A percentile compares a stretch with the other conserved stretches of the same genome.
These are phyloP conservation scores for Kipferlia bialata DNA, from an alignment of 78 protist genomes.

Conservation along the genomic window DNA sequence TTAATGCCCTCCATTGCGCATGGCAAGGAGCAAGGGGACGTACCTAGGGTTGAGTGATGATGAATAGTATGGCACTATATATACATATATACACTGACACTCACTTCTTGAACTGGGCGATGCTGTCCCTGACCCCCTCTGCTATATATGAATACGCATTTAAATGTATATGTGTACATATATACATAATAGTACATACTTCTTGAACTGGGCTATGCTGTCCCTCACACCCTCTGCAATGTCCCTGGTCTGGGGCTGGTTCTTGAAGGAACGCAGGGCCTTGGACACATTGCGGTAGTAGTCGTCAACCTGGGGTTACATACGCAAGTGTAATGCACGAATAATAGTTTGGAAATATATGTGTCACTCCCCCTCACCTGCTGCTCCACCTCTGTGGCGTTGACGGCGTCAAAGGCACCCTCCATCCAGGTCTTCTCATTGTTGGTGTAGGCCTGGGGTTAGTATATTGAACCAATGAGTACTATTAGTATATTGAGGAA, in stretches of 20 bases:
- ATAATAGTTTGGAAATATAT: slow-evolving; percentile 6
- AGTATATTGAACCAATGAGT: too few species aligned
- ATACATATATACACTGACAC: too few species aligned
- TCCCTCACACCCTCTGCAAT: not conserved
- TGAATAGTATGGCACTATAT: too few species aligned
- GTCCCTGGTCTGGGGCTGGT: not conserved
- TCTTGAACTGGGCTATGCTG: not conserved
- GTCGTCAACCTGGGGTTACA: too few species aligned
- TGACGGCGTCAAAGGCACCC: slow-evolving; percentile 31
- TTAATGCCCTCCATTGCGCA: slow-evolving; percentile 65
- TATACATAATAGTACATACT: not conserved
- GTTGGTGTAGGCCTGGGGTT: slow-evolving; percentile 33
- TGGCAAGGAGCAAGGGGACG: slow-evolving; percentile 61
- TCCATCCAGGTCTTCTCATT: slow-evolving; percentile 43
- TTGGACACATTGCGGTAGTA: not conserved
- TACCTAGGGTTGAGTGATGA: too few species aligned
- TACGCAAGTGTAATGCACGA: too few species aligned
- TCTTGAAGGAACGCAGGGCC: slow-evolving; percentile 1
- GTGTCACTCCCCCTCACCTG: slow-evolving; percentile 2
- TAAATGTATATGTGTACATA: slow-evolving; percentile 11
- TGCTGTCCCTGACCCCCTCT: slow-evolving; percentile 4
- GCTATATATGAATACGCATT: slow-evolving; percentile 29
- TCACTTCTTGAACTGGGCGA: slow-evolving; percentile 43
- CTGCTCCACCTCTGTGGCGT: slow-evolving; percentile 43
- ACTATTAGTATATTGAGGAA: too few species aligned